These are phyloP conservation scores for Apiotrichum domesticum DNA, from an alignment of 1,284 basidiomycete species.

Conservation along the genomic window DNA sequence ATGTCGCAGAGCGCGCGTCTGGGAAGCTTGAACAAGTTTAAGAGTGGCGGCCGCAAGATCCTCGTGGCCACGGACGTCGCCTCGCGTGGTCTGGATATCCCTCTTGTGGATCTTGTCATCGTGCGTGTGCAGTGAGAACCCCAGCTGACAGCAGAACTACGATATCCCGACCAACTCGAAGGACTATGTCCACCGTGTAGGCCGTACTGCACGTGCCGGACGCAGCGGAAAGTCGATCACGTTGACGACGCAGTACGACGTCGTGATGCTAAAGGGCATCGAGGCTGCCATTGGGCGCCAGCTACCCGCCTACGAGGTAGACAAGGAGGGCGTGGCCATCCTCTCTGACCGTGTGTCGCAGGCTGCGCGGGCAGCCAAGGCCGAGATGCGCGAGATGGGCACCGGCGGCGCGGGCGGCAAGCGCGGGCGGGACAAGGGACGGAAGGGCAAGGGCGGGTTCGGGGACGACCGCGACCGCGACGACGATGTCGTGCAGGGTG, in stretches of 20 bases:
- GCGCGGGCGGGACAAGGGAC: constrained; percentile 53
- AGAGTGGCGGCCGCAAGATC: constrained; percentile 83
- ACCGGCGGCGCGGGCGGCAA: constrained; percentile 50
- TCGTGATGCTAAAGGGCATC: constrained; percentile 92
- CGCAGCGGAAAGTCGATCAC: constrained; percentile 93
- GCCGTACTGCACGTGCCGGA: constrained; percentile 93
- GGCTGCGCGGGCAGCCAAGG: constrained; percentile 73
- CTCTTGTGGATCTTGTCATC: constrained; percentile 91
- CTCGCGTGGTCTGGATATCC: constrained; percentile 94
- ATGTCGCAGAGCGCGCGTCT: constrained; percentile 88
- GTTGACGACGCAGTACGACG: constrained; percentile 96
- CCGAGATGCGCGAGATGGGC: constrained; percentile 56
- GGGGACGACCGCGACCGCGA: constrained; percentile 73
- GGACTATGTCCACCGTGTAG: constrained; percentile 98
- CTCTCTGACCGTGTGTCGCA: constrained; percentile 85
- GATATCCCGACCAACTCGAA: constrained; percentile 98
- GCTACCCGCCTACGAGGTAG: constrained; percentile 83
- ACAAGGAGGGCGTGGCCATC: constrained; percentile 83
- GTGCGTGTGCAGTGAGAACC: constrained; percentile 21
- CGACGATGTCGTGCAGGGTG: constrained; percentile 64
- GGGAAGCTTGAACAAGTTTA: constrained; percentile 94
- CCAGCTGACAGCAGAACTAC: constrained; percentile 58
- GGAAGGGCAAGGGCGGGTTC: constrained; percentile 54
- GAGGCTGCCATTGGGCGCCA: constrained; percentile 88
- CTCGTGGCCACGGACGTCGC: constrained; percentile 97